Percentiles rank a stretch among this genome's conserved stretches.
Conservation (phyloP, 441 rosid genomes). For the Mallotus japonicus region DNA sequence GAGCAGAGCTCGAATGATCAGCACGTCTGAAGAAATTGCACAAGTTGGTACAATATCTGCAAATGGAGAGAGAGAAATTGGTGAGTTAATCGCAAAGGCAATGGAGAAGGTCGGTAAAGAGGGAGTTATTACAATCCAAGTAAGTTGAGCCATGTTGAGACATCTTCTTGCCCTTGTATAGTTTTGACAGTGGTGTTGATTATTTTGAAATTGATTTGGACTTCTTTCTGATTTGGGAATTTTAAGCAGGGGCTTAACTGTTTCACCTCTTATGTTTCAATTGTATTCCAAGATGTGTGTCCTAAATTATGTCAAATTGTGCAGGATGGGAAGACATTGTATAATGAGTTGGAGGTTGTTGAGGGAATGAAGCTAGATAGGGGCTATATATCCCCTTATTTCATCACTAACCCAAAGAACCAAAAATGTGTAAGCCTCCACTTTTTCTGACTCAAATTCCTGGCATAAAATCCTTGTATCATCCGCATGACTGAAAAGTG, state of each 20-base stretch:
- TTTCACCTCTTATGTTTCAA: not conserved
- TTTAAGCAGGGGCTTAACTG: not conserved
- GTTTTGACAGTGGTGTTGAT: not conserved
- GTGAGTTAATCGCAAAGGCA: constrained; percentile 87
- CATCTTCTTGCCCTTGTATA: not conserved
- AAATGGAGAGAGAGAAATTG: constrained; percentile 90
- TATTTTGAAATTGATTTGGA: not conserved
- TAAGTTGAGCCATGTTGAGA: constrained; percentile 27
- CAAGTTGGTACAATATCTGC: constrained; percentile 94
- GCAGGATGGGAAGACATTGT: constrained; percentile 84
- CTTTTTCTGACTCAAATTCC: not conserved
- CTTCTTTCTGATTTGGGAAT: not conserved
- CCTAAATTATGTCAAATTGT: not conserved
- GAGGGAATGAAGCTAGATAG: constrained; percentile 92
- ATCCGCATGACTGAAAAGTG: not conserved
- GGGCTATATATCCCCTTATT: constrained; percentile 92
- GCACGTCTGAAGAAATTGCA: constrained; percentile 93
- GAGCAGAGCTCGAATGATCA: constrained; percentile 80
- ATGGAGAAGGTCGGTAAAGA: constrained; percentile 97
- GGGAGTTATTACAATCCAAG: constrained; percentile 86
- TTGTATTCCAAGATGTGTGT: not conserved
- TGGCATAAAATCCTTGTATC: not conserved
- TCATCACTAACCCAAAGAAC: constrained; percentile 71
- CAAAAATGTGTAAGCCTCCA: constrained; percentile 76
- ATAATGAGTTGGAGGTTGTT: constrained; percentile 82